Evolutionary conservation across 371 early-diverging fungal species (phyloP), one percentile per base, ranked within the genome.

Genomic region (Mortierella polycephala): DNA sequence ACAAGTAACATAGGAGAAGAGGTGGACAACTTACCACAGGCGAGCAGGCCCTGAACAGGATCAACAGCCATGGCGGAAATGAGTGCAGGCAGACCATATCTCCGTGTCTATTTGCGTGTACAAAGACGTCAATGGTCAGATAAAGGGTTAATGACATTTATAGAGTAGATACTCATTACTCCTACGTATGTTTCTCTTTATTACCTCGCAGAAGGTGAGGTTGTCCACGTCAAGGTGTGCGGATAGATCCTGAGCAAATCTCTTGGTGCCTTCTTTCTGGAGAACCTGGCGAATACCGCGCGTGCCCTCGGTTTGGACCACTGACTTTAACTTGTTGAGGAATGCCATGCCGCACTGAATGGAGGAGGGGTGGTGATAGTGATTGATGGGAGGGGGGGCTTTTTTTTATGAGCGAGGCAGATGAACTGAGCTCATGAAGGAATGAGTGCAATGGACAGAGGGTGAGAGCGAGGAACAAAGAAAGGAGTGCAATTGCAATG

Each of bases 41-140:
- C 89, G 9, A 89, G 76, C 18, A 89, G 55, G 10, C 89, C 83
- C 56, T 86, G 82, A 8, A 87, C 82, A 49, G 88, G 85, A 63
- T 89, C 89, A 58, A 79, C 88, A 14, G 88, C 89, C 23, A 85
- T 67, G 7, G 83, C 70, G 12, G 83, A 79, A 11, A 86, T 72
- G 18, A 69, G 69, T 13, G 83, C 84, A 30, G 87, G 84, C 51
- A 88, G 50, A 6, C 89, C 89, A 71, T 84, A 87, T 1, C 83
- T 81, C 20, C 87, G 62, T 9, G 81, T 68, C 83, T 83, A 65
- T 5, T 47, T 5, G 47, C 30, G 4, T 30, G 4, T 30, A 30
- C 30, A 30, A 30, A 30, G 14, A 40, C 11, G 57, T 8, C 6
- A 39, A 21, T 40, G 46, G 57, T 7, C 40, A 39, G 47, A 58